These are phyloP conservation scores for Eimeria falciformis DNA, from an alignment of 169 alveolate species.

Conservation along the genomic window DNA sequence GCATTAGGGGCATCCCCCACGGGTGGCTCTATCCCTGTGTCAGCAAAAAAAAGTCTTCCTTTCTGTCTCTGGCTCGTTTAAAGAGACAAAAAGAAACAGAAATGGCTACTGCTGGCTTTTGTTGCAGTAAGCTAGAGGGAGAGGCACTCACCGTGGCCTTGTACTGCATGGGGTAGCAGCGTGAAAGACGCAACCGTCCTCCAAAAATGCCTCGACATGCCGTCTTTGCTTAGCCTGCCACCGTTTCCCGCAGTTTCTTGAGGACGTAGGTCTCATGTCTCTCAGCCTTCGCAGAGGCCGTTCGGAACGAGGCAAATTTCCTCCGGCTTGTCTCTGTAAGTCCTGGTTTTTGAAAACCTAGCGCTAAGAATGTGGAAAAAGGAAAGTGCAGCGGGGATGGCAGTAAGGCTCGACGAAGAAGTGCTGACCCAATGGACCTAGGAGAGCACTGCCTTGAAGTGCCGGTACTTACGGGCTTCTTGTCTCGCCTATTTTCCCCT, in stretches of 20 bases:
- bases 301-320: too few species aligned
- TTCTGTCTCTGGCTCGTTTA: neutral
- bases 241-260: neutral
- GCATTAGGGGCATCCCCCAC: neutral
- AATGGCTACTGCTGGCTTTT: neutral
- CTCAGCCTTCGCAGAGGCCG: too few species aligned
- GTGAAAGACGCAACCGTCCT: slow-evolving; percentile 10
- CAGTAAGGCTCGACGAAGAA: too few species aligned
- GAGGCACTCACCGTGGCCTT: slow-evolving; percentile 6
- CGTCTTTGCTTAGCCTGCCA: neutral
- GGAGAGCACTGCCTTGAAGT: too few species aligned
- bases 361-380: too few species aligned
- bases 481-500: too few species aligned
- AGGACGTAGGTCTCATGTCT: neutral
- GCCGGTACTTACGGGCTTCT: too few species aligned
- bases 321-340: too few species aligned
- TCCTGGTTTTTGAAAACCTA: too few species aligned
- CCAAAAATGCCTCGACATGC: slow-evolving; percentile 5
- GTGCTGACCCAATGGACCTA: too few species aligned
- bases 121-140: neutral
- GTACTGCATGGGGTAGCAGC: slow-evolving; percentile 22
- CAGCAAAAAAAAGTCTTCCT: neutral
- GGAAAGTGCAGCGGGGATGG: too few species aligned
- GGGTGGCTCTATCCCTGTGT: neutral
- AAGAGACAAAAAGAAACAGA: neutral